Conservation (phyloP, 352 stramenopile species). For the Phytophthora lateralis region DNA sequence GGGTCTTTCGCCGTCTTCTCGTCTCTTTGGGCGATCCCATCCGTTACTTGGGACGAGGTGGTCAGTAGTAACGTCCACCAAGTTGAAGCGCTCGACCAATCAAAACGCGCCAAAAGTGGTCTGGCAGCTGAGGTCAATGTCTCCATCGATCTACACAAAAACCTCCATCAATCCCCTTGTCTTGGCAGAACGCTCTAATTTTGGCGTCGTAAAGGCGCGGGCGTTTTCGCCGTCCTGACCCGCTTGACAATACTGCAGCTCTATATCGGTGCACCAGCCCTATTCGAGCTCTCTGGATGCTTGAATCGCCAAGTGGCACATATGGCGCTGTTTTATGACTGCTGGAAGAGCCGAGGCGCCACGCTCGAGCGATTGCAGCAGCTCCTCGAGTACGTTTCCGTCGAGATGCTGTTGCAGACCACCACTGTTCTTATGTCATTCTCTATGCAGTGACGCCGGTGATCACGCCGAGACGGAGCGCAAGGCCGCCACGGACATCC, state of each 20-base stretch:
- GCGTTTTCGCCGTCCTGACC: background rate
- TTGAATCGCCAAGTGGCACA: slow-evolving; percentile 10
- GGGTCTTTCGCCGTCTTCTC: slow-evolving; percentile 11
- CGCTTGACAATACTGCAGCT: background rate
- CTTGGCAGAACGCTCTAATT: slow-evolving; percentile 11
- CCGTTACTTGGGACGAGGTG: slow-evolving; percentile 36
- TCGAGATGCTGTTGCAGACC: background rate
- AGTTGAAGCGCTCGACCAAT: slow-evolving; percentile 36
- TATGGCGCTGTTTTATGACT: slow-evolving; percentile 73
- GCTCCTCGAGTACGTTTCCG: slow-evolving; percentile 49
- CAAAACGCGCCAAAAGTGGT: slow-evolving; percentile 2
- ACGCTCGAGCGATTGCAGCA: slow-evolving; percentile 57
- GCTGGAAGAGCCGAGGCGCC: slow-evolving; percentile 50
- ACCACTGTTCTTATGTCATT: slow-evolving; percentile 3
- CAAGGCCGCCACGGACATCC: slow-evolving; percentile 56
- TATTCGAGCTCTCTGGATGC: background rate
- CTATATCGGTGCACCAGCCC: slow-evolving; percentile 18
- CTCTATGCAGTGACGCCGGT: slow-evolving; percentile 48
- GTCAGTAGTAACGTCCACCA: slow-evolving; percentile 25
- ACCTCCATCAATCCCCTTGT: background rate
- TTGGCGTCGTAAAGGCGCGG: slow-evolving; percentile 2
- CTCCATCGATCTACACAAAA: background rate
- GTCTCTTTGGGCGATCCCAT: slow-evolving; percentile 24
- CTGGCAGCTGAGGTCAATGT: slow-evolving; percentile 8
- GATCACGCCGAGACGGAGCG: slow-evolving; percentile 44